Base-by-base conservation (phyloP, 1,139 yeast genomes). In the Scheffersomyces cryptocercus region DNA sequence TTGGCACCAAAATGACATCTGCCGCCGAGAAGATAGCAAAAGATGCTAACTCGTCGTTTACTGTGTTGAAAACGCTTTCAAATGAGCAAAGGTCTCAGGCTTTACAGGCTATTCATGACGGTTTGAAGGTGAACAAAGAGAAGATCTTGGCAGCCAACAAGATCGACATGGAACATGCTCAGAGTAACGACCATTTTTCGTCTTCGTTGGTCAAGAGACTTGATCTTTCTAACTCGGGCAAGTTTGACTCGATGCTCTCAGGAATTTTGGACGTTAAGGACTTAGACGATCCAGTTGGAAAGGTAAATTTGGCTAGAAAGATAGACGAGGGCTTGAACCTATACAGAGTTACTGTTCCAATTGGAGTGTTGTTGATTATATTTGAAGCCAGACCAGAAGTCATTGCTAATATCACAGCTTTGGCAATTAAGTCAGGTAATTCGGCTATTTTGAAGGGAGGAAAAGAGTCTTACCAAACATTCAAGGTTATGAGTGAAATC, bases 321-420 rank as follows among this genome's bases (percentile, higher is more conserved):
- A 72, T 95, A 34, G 99, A 95, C 62, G 95, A 89, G 39, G 95
- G 88, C 5, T 77, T 95, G 53, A 85, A 84, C 42, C 72, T 95
- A 49, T 86, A 83, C 64, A 73, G 96, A 56, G 77, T 93, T 11
- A 85, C 97, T 4, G 86, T 97, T 28, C 99, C 99, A 12, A 90
- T 95, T 7, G 99, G 99, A 11, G 98, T 90, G 0, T 66, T 95
- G 41, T 74, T 95, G 50, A 91, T 95, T 40, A 95, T 95, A 47
- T 95, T 95, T 61, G 99, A 95, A 67, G 84, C 96, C 34, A 81
- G 99, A 57, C 99, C 99, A 28, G 99, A 95, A 62, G 99, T 95
- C 12, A 93, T 95, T 70, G 99, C 99, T 43, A 95, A 95, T 63
- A 93, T 95, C 58, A 85, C 97, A 10, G 95, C 99, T 0, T 75